Evolutionary conservation across 2,329 filamentous ascomycete species (phyloP), one percentile per base, ranked within the genome.

Genomic region (Claviceps spartinae): DNA sequence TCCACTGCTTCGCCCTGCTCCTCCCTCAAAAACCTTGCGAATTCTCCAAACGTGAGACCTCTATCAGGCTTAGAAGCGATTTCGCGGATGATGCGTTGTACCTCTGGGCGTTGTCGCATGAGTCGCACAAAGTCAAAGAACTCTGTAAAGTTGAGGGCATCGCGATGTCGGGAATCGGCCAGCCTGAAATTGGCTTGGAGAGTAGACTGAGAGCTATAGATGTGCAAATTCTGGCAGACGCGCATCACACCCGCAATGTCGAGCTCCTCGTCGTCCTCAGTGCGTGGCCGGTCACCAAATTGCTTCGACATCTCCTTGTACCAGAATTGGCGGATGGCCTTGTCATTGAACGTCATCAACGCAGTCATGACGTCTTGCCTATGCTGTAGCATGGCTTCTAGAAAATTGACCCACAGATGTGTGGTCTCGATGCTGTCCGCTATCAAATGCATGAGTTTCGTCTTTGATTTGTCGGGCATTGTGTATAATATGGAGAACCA

Each of bases 401-500:
- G 76, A 2, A 89, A 91, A 16, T 80, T 79, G 1, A 84, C 88
- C 93, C 91, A 97, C 26, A 87, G 74, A 34, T 81, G 74, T 60
- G 91, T 85, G 7, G 82, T 79, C 58, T 82, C 78, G 47, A 82
- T 74, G 55, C 85, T 83, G 11, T 84, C 83, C 26, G 90, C 88
- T 53, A 96, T 82, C 49, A 98, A 76, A 66, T 97, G 89, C 72
- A 97, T 81, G 8, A 84, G 84, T 67, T 96, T 95, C 60, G 82
- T 84, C 63, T 88, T 91, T 8, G 84, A 83, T 55, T 83, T 85
- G 59, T 88, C 86, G 0, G 85, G 82, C 40, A 88, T 78, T 0
- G 82, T 80, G 66, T 95, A 96, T 50, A 95, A 79, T 58, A 98
- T 88, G 30, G 90, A 94, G 62, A 97, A 91, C 79, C 90, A 95